These are phyloP conservation scores for Chaetomidium leptoderma DNA, from an alignment of 495 filamentous ascomycete genomes.

Conservation along the genomic window DNA sequence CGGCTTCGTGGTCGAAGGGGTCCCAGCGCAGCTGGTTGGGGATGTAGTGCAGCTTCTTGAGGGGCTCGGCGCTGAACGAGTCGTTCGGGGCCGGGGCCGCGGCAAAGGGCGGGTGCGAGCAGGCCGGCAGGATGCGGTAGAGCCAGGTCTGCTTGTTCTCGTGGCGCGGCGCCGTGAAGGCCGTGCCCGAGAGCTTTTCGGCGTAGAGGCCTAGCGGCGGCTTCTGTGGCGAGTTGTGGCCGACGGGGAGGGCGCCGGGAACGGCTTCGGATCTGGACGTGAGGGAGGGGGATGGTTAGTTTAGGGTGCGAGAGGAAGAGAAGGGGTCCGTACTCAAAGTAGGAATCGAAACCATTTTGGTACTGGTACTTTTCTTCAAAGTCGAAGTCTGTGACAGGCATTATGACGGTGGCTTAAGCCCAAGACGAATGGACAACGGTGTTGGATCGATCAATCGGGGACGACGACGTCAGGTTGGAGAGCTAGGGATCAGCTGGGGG, in stretches of 20 bases:
- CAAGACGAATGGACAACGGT: background rate
- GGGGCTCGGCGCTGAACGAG: slow-evolving; percentile 13
- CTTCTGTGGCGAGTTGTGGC: slow-evolving; percentile 84
- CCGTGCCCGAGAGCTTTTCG: slow-evolving; percentile 90
- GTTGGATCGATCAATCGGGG: background rate
- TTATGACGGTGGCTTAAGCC: slow-evolving; percentile 30
- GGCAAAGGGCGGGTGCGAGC: slow-evolving; percentile 71
- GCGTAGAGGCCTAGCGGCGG: slow-evolving; percentile 79
- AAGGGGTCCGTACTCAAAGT: slow-evolving; percentile 49
- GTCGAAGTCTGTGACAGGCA: slow-evolving; percentile 55
- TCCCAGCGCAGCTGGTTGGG: slow-evolving; percentile 92
- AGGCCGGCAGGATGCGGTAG: slow-evolving; percentile 84
- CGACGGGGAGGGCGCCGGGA: slow-evolving; percentile 49
- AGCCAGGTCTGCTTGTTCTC: slow-evolving; percentile 93
- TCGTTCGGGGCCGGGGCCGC: slow-evolving; percentile 35
- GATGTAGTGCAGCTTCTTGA: slow-evolving; percentile 56
- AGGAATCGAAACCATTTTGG: slow-evolving; percentile 64
- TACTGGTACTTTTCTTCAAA: slow-evolving; percentile 59
- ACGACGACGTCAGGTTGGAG: background rate
- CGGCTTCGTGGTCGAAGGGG: slow-evolving; percentile 70
- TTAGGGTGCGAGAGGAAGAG: background rate
- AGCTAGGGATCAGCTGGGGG: background rate
- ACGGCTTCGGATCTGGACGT: slow-evolving; percentile 44
- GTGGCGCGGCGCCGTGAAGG: slow-evolving; percentile 84
- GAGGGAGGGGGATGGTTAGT: background rate